Evolutionary conservation across 78 protist genomes (phyloP).

Genomic region (Carpediemonas membranifera): DNA sequence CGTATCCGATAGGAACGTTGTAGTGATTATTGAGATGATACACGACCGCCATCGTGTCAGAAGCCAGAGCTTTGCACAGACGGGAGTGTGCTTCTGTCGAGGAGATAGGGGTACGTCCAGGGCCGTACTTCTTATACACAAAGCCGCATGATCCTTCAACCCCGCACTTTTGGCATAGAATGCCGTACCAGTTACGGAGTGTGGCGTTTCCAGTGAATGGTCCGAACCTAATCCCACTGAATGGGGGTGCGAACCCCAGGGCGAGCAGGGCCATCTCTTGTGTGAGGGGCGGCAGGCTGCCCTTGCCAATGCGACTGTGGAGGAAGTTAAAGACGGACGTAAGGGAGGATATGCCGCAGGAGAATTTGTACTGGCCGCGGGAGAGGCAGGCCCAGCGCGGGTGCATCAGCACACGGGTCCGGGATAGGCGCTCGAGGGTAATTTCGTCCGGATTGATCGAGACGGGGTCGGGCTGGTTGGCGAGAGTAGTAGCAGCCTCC

Average conservation of each 20-base stretch:
- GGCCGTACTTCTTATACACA: not conserved
- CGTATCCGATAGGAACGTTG: constrained; percentile 10
- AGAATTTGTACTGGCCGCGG: not conserved
- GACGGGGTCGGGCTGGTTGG: not conserved
- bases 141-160: not conserved
- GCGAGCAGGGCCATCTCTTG: constrained; percentile 2
- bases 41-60: not conserved
- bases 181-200: not conserved
- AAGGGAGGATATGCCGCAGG: constrained; percentile 7
- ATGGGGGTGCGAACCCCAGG: constrained; percentile 14
- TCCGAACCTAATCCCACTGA: constrained; percentile 5
- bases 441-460: not conserved
- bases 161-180: not conserved
- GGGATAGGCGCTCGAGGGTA: not conserved
- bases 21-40: constrained; percentile 16
- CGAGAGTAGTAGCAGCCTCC: not conserved
- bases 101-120: not conserved
- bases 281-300: not conserved
- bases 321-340: constrained; percentile 4
- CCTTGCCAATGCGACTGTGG: not conserved
- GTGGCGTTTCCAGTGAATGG: constrained; percentile 13
- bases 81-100: not conserved
- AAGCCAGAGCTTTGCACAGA: not conserved
- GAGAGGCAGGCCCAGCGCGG: not conserved
- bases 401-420: not conserved